Base-by-base conservation (phyloP, 345 rosid species). In the Salix caprea region DNA sequence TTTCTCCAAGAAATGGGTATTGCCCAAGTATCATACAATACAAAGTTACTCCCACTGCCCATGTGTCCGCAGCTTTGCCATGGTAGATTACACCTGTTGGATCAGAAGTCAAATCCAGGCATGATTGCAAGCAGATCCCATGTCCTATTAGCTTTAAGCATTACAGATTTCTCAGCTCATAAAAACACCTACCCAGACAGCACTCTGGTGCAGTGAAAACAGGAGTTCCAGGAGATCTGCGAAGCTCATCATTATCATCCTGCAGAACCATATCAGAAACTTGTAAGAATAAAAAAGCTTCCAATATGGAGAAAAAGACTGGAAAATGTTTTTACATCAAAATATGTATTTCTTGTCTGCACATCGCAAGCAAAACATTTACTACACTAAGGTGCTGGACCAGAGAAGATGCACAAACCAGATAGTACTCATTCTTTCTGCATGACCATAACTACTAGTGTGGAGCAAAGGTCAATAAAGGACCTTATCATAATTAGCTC, bases 191-290 rank as follows among this genome's bases (percentile, higher is more conserved):
- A 96, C 98, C 98, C 79, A 92, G 82, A 84, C 98, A 93, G 80
- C 99, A 96, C 85, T 96, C 99, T 6, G 98, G 99, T 60, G 99
- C 99, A 77, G 99, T 96, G 86, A 92, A 96, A 82, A 96, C 99
- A 71, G 99, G 99, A 64, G 99, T 96, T 72, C 99, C 99, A 16
- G 99, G 99, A 77, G 99, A 96, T 13, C 98, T 88, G 34, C 97
- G 94, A 76, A 96, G 98, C 81, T 90, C 94, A 86, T 96, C 99
- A 81, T 92, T 88, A 76, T 90, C 94, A 87, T 91, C 97, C 99
- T 94, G 84, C 79, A 66, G 12, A 76, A 69, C n/a, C 65, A 80
- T 65, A 72, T 69, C 54, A 28, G 48, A 65, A 15, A 64, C 50
- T 39, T 36, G 19, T 1, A 68, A 26, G 40, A 26, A 42, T 30